Evolutionary conservation across 106 monocot genomes (phyloP), one percentile per base, ranked within the genome.

Genomic region (Xerophyta viscosa): DNA sequence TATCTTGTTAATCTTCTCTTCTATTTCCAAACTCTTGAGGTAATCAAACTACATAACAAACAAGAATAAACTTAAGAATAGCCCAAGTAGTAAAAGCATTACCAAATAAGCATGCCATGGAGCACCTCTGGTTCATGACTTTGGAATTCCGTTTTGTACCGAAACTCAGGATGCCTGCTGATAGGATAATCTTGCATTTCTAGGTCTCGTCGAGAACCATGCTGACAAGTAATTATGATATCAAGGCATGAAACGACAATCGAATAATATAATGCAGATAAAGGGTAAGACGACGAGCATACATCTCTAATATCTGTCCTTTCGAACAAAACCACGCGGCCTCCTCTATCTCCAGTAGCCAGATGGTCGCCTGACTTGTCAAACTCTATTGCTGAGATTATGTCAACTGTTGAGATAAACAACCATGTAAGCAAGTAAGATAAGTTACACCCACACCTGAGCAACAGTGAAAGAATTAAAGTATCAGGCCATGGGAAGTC

Each of bases 1-100:
- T 26, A 90, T 90, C 70, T 90, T 77, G 70, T 90, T 90, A 50
- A 90, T 90, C 77, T 90, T 90, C 73, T 90, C 89, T 64, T 89
- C 88, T 68, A 89, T 89, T 73, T 89, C 88, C 68, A 83, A 79
- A 54, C 88, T 89, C 61, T 89, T 90, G 13, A 90, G 74, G 47
- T 90, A 90, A 56, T 90, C 89, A 67, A 90, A 90, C 84, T 90
- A 57, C 39, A 51, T 24, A 29, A 71, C 26, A 13, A 43, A 33
- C 30, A 61, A 6, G 31, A 46, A 42, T 17, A 22, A 20, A 7
- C 15, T 39, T 39, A 10, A 26, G 24, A 59, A 52, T 17, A 59
- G 8, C 8, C 19, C 46, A 46, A 46, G 1, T 11, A 43, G 37
- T 37, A 24, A n/a, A 3, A 21, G 15, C 29, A 37, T n/a, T n/a